Conservation (phyloP, 768 basidiomycete species). For the Obba rivulosa region DNA sequence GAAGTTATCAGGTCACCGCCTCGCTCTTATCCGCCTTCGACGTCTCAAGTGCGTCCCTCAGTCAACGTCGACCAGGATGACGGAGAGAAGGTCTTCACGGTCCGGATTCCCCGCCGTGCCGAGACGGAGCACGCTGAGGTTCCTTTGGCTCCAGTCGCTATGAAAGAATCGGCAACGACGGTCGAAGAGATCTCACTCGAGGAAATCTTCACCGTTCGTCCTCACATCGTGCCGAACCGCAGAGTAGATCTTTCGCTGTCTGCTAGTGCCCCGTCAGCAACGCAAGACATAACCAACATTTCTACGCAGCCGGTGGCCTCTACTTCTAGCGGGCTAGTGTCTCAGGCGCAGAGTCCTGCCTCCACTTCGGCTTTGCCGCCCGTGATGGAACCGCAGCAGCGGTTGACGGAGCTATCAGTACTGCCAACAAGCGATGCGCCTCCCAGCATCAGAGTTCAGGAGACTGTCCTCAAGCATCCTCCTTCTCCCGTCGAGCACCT, state of each 20-base stretch:
- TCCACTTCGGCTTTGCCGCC: neutral
- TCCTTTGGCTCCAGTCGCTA: conserved; percentile 6
- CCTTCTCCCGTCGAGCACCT: conserved; percentile 19
- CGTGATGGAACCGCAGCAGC: conserved; percentile 20
- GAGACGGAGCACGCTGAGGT: conserved; percentile 31
- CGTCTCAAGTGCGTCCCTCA: conserved; percentile 1
- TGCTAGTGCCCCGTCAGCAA: conserved; percentile 9
- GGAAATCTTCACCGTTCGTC: conserved; percentile 55
- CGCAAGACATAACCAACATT: neutral
- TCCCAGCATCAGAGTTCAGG: conserved; percentile 34
- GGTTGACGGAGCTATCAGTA: conserved; percentile 36
- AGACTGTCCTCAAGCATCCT: conserved; percentile 40
- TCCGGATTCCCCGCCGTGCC: conserved; percentile 46
- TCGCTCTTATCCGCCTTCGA: conserved; percentile 11
- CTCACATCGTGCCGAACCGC: conserved; percentile 38
- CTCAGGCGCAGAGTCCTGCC: neutral
- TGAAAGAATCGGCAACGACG: conserved; percentile 21
- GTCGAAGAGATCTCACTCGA: conserved; percentile 39
- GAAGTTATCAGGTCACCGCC: conserved; percentile 39
- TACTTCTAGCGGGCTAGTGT: neutral
- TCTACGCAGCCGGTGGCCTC: neutral
- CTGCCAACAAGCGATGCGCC: conserved; percentile 10
- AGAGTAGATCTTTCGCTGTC: conserved; percentile 21
- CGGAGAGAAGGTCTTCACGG: conserved; percentile 41
- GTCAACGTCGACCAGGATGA: conserved; percentile 30